These are phyloP conservation scores for Glarea lozoyensis DNA, from an alignment of 495 filamentous ascomycete species.

Conservation along the genomic window DNA sequence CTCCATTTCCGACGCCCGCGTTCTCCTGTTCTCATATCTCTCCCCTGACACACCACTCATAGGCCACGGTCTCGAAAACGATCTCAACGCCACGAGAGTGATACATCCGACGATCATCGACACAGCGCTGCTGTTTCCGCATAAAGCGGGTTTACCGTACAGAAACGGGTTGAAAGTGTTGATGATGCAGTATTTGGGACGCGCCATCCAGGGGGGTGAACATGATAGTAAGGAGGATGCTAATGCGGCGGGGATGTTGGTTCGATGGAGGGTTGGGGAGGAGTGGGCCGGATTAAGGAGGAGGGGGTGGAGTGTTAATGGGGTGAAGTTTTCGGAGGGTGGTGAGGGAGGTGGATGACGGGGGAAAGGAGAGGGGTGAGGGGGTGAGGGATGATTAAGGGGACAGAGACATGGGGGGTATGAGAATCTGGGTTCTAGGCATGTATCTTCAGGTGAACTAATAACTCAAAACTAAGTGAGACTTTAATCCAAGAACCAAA, in stretches of 20 bases:
- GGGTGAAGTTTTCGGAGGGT: slow-evolving; percentile 22
- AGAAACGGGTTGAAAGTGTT: slow-evolving; percentile 68
- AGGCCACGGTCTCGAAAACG: slow-evolving; percentile 92
- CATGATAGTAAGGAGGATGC: slow-evolving; percentile 91
- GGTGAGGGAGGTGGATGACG: not conserved
- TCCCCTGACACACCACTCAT: slow-evolving; percentile 71
- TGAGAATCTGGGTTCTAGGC: no score
- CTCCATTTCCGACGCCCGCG: slow-evolving; percentile 62
- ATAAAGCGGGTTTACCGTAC: slow-evolving; percentile 61
- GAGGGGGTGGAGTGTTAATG: slow-evolving; percentile 53
- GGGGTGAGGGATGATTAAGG: not conserved
- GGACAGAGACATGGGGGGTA: not conserved
- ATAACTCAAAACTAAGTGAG: no score
- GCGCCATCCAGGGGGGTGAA: slow-evolving; percentile 65
- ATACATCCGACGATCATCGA: slow-evolving; percentile 82
- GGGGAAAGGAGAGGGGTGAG: not conserved
- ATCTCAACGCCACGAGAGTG: slow-evolving; percentile 73
- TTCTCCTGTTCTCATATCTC: slow-evolving; percentile 61
- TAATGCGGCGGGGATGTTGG: slow-evolving; percentile 76
- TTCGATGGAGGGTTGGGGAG: slow-evolving; percentile 53
- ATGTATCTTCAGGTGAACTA: no score
- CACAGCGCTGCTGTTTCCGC: slow-evolving; percentile 76
- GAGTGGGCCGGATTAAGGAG: slow-evolving; percentile 54
- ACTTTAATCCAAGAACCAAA: no score
- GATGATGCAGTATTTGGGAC: slow-evolving; percentile 51